A percentile compares a stretch with the other conserved stretches of the same genome.
Conservation (phyloP, 805 yeast genomes). For the Saccharomycopsis schoenii region DNA sequence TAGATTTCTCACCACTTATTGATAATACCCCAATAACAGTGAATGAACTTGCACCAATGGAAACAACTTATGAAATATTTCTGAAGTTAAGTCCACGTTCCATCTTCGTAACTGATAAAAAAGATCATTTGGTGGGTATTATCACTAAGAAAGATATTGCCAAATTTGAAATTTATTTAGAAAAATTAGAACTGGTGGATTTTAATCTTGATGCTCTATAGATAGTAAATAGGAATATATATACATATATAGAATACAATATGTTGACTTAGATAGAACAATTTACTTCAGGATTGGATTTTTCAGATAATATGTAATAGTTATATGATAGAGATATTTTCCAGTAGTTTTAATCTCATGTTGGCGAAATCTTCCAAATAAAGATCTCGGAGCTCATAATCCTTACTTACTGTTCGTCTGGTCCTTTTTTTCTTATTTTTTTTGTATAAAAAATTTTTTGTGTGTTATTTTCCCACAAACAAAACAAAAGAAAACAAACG, state of each 20-base stretch:
- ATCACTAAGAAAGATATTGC: constrained; percentile 79
- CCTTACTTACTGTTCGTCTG: neutral
- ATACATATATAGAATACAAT: too few relatives aligned
- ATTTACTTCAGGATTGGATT: too few relatives aligned
- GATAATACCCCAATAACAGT: constrained; percentile 28
- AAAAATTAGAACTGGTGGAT: constrained; percentile 18
- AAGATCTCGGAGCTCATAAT: neutral
- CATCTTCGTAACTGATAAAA: constrained; percentile 47
- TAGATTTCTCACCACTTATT: neutral
- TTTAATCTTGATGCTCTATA: constrained; percentile 7
- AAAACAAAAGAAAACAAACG: neutral
- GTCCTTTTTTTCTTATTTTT: neutral
- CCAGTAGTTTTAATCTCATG: neutral
- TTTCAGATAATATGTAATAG: neutral
- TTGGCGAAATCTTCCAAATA: neutral
- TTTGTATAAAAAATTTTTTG: neutral
- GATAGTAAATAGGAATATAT: neutral
- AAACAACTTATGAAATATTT: constrained; percentile 57
- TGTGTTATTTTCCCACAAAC: neutral
- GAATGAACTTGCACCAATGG: constrained; percentile 42
- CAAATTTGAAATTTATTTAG: constrained; percentile 40
- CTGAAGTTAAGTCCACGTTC: constrained; percentile 71
- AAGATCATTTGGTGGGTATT: constrained; percentile 60
- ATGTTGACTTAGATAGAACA: neutral
- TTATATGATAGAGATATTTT: neutral